Conservation (phyloP, 495 filamentous ascomycete species). For the Annulohypoxylon bovei region DNA sequence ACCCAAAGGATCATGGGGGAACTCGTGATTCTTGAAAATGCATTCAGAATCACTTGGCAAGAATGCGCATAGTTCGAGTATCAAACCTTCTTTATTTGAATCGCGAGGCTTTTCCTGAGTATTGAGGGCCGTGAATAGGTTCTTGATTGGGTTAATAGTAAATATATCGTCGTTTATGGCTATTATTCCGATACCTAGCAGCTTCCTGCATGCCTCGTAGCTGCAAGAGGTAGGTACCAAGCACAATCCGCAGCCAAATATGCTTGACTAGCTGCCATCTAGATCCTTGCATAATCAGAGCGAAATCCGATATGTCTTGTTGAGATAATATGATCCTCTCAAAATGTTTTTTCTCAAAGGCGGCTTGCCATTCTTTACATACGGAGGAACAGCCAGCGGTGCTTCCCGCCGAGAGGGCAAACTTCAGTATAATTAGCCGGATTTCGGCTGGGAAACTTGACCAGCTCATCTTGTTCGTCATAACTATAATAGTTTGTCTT, state of each 20-base stretch:
- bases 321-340: conserved; percentile 39
- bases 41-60: background rate
- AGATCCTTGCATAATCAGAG: background rate
- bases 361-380: conserved; percentile 40
- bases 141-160: background rate
- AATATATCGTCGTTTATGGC: background rate
- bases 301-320: background rate
- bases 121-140: background rate
- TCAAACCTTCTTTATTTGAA: background rate
- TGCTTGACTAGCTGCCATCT: background rate
- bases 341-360: conserved; percentile 41
- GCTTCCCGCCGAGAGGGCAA: background rate
- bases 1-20: background rate
- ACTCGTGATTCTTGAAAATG: background rate
- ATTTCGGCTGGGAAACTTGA: background rate
- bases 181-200: background rate
- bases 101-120: background rate
- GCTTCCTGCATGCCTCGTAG: background rate
- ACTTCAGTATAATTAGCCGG: background rate
- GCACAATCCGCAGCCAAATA: background rate
- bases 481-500: background rate
- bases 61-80: background rate
- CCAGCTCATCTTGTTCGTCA: background rate
- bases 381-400: conserved; percentile 34
- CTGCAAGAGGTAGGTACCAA: background rate